phyloP scores from a whole-genome alignment of 2,329 filamentous ascomycete genomes.

The Colletotrichum ledebouriae region DNA sequence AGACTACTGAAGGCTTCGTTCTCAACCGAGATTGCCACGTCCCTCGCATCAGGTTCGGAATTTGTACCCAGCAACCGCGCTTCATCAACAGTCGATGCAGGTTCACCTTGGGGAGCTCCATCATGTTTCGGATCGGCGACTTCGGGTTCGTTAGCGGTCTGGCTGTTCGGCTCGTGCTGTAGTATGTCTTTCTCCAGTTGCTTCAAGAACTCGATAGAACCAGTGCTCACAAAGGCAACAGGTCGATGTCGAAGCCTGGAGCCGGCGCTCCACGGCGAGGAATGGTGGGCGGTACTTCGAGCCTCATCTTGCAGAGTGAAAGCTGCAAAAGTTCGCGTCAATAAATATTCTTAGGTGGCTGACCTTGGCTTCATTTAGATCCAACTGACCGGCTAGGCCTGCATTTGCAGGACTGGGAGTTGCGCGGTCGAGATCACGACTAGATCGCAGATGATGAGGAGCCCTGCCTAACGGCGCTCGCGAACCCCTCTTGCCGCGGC shows the following conservation, averaged over 20 bases:
- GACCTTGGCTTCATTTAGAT: neutral
- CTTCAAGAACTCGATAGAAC: slow-evolving; percentile 63
- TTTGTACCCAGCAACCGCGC: neutral
- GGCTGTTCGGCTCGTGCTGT: slow-evolving; percentile 15
- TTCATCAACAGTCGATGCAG: neutral
- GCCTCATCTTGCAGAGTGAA: slow-evolving; percentile 46
- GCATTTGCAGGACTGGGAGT: neutral
- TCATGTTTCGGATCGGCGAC: no score
- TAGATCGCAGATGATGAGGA: slow-evolving; percentile 14
- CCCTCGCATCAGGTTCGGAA: no score
- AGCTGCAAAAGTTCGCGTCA: slow-evolving; percentile 5
- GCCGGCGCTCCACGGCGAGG: slow-evolving; percentile 54
- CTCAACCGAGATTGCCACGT: no score
- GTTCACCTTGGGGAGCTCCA: neutral
- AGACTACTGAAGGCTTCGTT: neutral
- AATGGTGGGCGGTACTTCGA: slow-evolving; percentile 50
- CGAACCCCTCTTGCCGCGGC: slow-evolving; percentile 33
- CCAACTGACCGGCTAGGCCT: slow-evolving; percentile 20
- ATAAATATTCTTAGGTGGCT: neutral
- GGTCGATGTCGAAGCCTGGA: slow-evolving; percentile 62
- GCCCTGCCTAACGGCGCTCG: slow-evolving; percentile 29
- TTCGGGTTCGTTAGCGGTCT: neutral
- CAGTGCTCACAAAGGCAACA: slow-evolving; percentile 67
- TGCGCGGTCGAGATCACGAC: slow-evolving; percentile 5
- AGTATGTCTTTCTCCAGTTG: slow-evolving; percentile 50